Evolutionary conservation across 2,329 filamentous ascomycete genomes (phyloP).

Genomic region (Epichloe brachyelytri): DNA sequence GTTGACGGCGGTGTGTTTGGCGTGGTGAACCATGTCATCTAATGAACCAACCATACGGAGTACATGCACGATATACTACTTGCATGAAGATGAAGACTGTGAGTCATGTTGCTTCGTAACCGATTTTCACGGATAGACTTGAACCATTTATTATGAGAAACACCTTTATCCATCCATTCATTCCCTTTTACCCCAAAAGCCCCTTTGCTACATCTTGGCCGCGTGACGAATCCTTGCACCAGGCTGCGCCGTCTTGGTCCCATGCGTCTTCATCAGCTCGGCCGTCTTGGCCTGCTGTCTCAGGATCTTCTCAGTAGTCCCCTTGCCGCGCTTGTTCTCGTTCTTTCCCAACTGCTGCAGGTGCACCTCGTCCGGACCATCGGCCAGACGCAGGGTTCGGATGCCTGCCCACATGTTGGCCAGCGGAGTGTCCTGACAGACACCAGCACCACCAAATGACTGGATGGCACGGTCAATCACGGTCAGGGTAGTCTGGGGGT

Average conservation of each 20-base stretch:
- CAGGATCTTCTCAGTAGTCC: constrained; percentile 47
- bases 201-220: constrained; percentile 28
- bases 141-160: background rate
- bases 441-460: constrained; percentile 79
- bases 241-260: constrained; percentile 31
- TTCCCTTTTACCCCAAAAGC: too few relatives aligned
- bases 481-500: constrained; percentile 64
- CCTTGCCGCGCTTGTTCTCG: constrained; percentile 58
- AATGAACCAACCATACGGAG: too few relatives aligned
- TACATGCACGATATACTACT: too few relatives aligned
- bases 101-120: background rate
- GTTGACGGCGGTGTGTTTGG: constrained; percentile 4
- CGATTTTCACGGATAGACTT: background rate
- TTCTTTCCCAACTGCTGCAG: constrained; percentile 68
- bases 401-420: constrained; percentile 72
- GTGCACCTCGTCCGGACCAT: constrained; percentile 95
- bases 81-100: background rate
- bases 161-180: background rate
- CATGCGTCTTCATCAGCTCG: constrained; percentile 50
- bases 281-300: constrained; percentile 52
- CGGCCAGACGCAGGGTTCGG: constrained; percentile 72
- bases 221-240: constrained; percentile 37
- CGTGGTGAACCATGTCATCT: background rate
- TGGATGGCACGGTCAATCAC: constrained; percentile 94
- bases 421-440: constrained; percentile 88